Percentiles rank a stretch among this genome's conserved stretches.
phyloP scores from a whole-genome alignment of 2,329 filamentous ascomycete species.

The Cordyceps fumosorosea region DNA sequence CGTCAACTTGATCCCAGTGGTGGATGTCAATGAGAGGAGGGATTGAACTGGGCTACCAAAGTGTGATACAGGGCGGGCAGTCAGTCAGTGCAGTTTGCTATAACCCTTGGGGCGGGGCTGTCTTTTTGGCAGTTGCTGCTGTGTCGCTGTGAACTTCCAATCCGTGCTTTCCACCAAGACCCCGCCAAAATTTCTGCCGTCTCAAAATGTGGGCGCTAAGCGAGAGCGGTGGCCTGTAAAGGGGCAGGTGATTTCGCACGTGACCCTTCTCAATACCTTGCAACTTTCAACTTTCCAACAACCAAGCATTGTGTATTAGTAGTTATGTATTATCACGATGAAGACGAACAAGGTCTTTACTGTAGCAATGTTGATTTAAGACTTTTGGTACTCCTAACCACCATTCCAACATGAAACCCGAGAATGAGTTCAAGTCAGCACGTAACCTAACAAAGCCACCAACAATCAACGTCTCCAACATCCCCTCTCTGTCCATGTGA shows the following conservation, averaged over 20 bases:
- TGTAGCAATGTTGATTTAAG: not conserved
- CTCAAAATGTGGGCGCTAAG: constrained; percentile 34
- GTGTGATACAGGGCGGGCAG: constrained; percentile 18
- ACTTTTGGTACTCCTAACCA: constrained; percentile 8
- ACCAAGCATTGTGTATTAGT: not conserved
- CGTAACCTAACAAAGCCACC: constrained; percentile 1
- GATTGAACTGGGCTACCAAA: constrained; percentile 21
- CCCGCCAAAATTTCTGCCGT: constrained; percentile 35
- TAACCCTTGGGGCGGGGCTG: constrained; percentile 34
- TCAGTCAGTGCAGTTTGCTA: constrained; percentile 18
- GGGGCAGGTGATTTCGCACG: constrained; percentile 21
- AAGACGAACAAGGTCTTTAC: not conserved
- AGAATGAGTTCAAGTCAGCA: not conserved
- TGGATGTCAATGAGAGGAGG: constrained; percentile 14
- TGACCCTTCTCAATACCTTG: constrained; percentile 5
- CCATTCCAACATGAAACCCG: constrained; percentile 2
- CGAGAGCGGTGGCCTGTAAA: constrained; percentile 31
- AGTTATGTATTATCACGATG: not conserved
- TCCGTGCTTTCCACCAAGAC: constrained; percentile 14
- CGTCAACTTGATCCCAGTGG: constrained; percentile 6
- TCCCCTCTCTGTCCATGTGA: not conserved
- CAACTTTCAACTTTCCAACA: not conserved
- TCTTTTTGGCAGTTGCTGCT: constrained; percentile 12
- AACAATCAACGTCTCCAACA: not conserved
- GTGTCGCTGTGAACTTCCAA: not conserved